Evolutionary conservation across 2,329 filamentous ascomycete species (phyloP).

Genomic region (Lasiodiplodia gonubiensis): DNA sequence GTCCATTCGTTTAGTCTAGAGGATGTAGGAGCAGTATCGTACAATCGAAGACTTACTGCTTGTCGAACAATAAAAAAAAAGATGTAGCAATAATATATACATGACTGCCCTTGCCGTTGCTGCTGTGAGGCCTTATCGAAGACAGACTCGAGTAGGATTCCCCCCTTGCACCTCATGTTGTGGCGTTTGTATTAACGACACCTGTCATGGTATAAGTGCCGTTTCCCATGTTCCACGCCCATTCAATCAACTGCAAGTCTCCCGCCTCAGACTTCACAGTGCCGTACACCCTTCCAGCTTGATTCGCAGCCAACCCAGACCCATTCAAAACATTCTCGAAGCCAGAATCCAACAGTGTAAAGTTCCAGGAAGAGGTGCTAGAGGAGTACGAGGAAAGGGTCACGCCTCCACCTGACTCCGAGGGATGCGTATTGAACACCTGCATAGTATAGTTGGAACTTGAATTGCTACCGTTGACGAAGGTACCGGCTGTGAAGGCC

Average conservation of each 20-base stretch:
- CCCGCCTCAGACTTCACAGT: neutral
- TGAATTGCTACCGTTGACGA: neutral
- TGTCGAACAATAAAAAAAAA: neutral
- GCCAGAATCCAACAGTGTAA: neutral
- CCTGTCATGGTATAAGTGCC: neutral
- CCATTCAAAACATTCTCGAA: neutral
- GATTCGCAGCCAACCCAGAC: neutral
- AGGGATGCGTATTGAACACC: neutral
- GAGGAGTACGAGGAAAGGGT: neutral
- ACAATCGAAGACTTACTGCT: neutral
- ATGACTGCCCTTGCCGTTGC: too few species aligned
- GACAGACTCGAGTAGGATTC: too few species aligned
- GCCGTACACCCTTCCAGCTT: conserved; percentile 1
- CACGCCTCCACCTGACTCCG: neutral
- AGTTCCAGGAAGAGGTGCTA: neutral
- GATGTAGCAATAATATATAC: neutral
- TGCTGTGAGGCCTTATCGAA: too few species aligned
- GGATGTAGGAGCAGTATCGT: neutral
- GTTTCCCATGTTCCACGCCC: neutral
- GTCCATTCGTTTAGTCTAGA: neutral
- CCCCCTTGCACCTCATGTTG: neutral
- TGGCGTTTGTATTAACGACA: neutral
- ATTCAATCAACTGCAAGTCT: neutral
- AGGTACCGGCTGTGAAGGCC: neutral
- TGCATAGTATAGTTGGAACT: neutral